phyloP scores from a whole-genome alignment of 176 grass and related monocot genomes.

The maize (Zea mays) region Zm-B73-REFERENCE-NAM-5.0 NC_050103.1:178146001-178146500 shows the following conservation, averaged over 20 bases:
- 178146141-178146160: background rate
- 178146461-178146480: no score
- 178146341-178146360: constrained; percentile 20
- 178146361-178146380: background rate
- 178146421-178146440: background rate
- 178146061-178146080: background rate
- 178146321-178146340: background rate
- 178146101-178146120: background rate
- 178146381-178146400: constrained; percentile 4
- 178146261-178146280: constrained; percentile 36
- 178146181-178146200: background rate
- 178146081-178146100: background rate
- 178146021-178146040: background rate
- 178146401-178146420: background rate
- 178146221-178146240: constrained; percentile 53
- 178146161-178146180: no score
- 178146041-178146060: background rate
- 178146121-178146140: constrained; percentile 25
- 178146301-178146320: constrained; percentile 28
- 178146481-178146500: no score
- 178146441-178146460: background rate
- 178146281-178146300: constrained; percentile 18
- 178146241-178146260: constrained; percentile 41
- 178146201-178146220: constrained; percentile 49
- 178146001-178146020: background rate